Evolutionary conservation across 1,284 basidiomycete species (phyloP).

Genomic region (Porogramme epimiltina): DNA sequence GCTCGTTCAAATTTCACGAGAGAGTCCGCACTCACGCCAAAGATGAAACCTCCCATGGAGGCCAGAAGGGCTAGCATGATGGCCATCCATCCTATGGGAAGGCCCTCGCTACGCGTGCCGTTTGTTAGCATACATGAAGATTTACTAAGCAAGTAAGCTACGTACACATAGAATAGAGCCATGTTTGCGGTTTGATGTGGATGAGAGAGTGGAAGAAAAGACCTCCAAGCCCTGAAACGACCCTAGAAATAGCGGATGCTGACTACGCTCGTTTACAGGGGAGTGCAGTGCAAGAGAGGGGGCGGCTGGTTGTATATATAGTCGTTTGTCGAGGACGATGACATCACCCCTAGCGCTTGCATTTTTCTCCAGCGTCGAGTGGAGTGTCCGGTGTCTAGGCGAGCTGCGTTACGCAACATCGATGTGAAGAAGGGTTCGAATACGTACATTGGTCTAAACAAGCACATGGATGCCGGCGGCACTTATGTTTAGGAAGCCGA

Average conservation of each 20-base stretch:
- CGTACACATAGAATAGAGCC: conserved; percentile 23
- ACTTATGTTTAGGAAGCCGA: no score
- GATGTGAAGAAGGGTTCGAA: no score
- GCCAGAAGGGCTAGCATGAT: conserved; percentile 71
- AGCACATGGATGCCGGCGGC: background rate
- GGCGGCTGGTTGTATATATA: background rate
- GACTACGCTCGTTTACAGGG: background rate
- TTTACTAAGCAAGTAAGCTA: no score
- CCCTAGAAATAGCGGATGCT: conserved; percentile 1
- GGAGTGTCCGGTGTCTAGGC: background rate
- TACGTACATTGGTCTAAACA: no score
- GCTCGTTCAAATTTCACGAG: conserved; percentile 1
- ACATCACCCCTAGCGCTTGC: conserved; percentile 18
- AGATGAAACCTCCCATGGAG: conserved; percentile 81
- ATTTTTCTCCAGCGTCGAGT: conserved; percentile 2
- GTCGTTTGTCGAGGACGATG: conserved; percentile 11
- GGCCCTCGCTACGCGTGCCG: conserved; percentile 30
- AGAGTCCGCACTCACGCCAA: conserved; percentile 42
- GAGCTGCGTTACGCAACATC: background rate
- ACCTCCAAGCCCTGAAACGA: no score
- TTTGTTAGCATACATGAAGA: background rate
- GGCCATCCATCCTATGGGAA: conserved; percentile 61
- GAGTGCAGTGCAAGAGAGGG: background rate
- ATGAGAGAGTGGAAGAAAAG: no score
- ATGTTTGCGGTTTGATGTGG: no score